Conservation (phyloP, 352 stramenopile genomes). For the Globisporangium polare region DNA sequence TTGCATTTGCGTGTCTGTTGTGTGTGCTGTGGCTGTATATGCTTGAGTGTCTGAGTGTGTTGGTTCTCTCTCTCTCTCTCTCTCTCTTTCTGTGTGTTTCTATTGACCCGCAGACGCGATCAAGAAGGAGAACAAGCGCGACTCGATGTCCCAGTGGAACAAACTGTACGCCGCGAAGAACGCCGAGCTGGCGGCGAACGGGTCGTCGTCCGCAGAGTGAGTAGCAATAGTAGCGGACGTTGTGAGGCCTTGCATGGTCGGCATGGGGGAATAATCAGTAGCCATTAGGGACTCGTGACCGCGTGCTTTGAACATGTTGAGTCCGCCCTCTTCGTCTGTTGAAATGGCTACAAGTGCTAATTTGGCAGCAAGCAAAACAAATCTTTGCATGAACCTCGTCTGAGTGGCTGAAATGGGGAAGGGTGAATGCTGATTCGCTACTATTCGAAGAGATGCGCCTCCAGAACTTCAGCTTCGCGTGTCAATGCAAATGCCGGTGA, state of each 20-base stretch:
- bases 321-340: not conserved
- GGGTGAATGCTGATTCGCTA: constrained; percentile 1
- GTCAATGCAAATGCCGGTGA: not conserved
- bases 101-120: constrained; percentile 48
- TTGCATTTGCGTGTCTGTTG: not conserved
- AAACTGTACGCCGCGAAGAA: constrained; percentile 72
- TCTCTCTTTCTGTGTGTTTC: no score
- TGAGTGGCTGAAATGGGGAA: not conserved
- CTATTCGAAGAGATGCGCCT: constrained; percentile 3
- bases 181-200: constrained; percentile 9
- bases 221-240: not conserved
- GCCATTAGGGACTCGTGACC: no score
- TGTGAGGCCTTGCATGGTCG: not conserved
- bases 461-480: constrained; percentile 8
- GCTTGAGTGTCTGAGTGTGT: not conserved
- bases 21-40: not conserved
- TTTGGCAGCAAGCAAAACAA: not conserved
- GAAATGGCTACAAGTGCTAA: constrained; percentile 1
- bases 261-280: no score
- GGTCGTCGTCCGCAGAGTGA: not conserved
- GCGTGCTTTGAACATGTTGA: not conserved
- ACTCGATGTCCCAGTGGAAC: constrained; percentile 72
- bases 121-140: constrained; percentile 78
- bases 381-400: not conserved
- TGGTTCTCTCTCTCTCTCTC: not conserved